Base-by-base conservation (phyloP, 1,284 basidiomycete genomes). In the Ustilago esculenta region DNA sequence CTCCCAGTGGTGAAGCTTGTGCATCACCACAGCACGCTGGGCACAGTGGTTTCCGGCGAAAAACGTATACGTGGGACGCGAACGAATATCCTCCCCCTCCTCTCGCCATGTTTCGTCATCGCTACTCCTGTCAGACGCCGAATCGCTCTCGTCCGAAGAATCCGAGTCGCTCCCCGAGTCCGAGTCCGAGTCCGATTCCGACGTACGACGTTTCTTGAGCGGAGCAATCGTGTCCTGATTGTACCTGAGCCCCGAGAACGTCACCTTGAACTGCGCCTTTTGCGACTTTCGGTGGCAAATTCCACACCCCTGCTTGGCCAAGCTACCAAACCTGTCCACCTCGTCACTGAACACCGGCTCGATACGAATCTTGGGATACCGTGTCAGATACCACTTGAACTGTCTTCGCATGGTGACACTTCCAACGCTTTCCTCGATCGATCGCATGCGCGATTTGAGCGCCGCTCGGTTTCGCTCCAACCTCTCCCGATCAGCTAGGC, bases 1-100 rank as follows among this genome's bases (percentile, higher is more conserved):
- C 25, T 74, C 69, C 72, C 72, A 74, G 46, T 74, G 72, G 40
- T 64, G 64, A 6, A 74, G 39, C 11, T 41, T 33, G 32, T 71
- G 68, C 51, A 68, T 39, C 6, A 69, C 53, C 11, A 23, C 40
- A 2, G 72, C 72, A 0, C 60, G 35, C 10, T 60, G 54, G 0
- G 59, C 72, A 20, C 72, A 74, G 23, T 36, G 33, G 20, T 41
- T 35, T n/a, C 72, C 72, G 1, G 56, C 56, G 43, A 45, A 67
- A 27, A 74, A 74, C 0, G 50, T 51, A 17, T 24, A 64, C 20
- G 33, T 57, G 2, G 42, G 11, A 0, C 49, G 45, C 6, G 32
- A 42, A 8, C 21, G 35, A 0, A 30, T 21, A 18, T 72, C 65
- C 3, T 7, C 18, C 12, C 36, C 47, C 7, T 40, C 30, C 20